Evolutionary conservation across 768 basidiomycete genomes (phyloP), one percentile per base, ranked within the genome.

Genomic region (Mycena rosella): DNA sequence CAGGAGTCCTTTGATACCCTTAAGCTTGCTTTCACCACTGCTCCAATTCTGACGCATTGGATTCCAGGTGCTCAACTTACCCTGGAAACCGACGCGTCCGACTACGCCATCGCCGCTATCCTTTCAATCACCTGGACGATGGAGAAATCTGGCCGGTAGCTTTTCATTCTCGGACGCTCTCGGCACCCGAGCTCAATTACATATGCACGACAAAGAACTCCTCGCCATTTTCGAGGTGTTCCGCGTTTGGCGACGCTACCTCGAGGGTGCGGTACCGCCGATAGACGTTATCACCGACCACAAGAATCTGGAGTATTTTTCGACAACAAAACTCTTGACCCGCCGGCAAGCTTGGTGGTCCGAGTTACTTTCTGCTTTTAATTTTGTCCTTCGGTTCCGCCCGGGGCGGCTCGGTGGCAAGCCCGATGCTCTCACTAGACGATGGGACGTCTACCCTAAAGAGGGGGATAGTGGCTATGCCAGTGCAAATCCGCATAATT

Each of bases 151-250:
- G 64, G 15, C 72, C 59, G 10, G 44, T 71, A 18, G 63, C 63
- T 1, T 71, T 71, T 58, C 62, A 47, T 10, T 60, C 62, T n/a
- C 61, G 67, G 9, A 59, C 70, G 17, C 57, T 71, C 34, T 32
- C 32, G 7, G 29, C 48, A 0, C 17, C 80, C 0, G 81, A 86
- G 59, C 58, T 77, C 27, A 85, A 84, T 71, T 86, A 86, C n/a
- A n/a, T n/a, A n/a, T n/a, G n/a, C n/a, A 83, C 68, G 78, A 86
- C 68, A 82, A 83, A 68, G 85, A 86, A 66, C 68, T 85, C 5
- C 73, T 86, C 0, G 81, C 82, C 1, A 78, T 86, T 44, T 67
- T 85, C 9, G 70, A 76, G 5, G 68, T 75, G 0, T 77, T 82
- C 54, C 47, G 58, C 15, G 32, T 71, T 34, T 34, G 32, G 32